Base-by-base conservation (phyloP, 257 asterid species). In the Phtheirospermum japonicum region DNA sequence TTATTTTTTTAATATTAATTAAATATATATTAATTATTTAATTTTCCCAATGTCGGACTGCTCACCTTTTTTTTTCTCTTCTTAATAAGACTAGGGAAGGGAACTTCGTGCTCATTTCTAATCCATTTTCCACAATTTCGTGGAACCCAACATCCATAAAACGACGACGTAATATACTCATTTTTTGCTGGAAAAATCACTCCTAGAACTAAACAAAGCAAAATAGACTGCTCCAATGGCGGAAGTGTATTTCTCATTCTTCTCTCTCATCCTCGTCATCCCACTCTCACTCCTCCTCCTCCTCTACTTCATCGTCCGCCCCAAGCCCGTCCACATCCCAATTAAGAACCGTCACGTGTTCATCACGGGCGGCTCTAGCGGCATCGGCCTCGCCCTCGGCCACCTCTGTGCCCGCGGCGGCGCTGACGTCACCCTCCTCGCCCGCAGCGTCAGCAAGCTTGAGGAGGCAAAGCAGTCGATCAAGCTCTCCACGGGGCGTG, bases 301-400 rank as follows among this genome's bases (percentile, higher is more conserved):
- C 64, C 87, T 93, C 73, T 79, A 70, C 75, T 32, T 87, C 75
- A 76, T 92, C 12, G 81, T 77, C 74, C 95, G 91, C 33, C 97
- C 99, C 50, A 81, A 65, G 16, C 77, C 96, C 53, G 68, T 70
- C 60, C 75, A 75, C 51, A 12, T 93, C 71, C 86, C 95, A 48
- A 70, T 93, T 74, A 93, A 89, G 70, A 82, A 81, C 74, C 95
- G 94, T 75, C 94, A 87, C 79, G 86, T 93, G 14, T 78, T 93
- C 85, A 89, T 93, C 78, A 80, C 97, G 50, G 99, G 99, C 20
- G 97, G 99, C 53, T 93, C 99, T 69, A 93, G 99, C 69, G 99
- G 99, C 63, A 89, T 93, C 74, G 99, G 99, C 57, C 80, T 93
- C 46, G 89, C 99, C 13, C 76, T 93, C 7, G 99, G 96, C 10